phyloP scores from a whole-genome alignment of 345 rosid genomes.

The Populus davidiana region DNA sequence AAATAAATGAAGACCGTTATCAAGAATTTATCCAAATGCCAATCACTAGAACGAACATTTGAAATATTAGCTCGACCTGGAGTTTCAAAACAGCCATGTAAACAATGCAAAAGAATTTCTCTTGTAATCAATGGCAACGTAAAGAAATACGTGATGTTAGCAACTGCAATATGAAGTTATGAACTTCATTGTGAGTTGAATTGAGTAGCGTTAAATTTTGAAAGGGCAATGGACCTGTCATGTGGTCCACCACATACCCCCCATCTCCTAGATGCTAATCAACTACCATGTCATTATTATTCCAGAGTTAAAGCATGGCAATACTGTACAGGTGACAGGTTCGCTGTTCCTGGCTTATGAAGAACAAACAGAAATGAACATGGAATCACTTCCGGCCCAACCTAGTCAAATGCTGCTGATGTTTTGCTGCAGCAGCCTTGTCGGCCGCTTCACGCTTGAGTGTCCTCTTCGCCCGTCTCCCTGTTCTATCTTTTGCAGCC shows the following conservation, averaged over 20 bases:
- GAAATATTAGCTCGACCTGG: neutral
- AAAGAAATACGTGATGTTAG: neutral
- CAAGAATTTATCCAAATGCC: neutral
- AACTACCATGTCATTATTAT: slow-evolving; percentile 16
- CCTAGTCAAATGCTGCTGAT: slow-evolving; percentile 33
- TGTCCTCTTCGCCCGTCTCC: slow-evolving; percentile 87
- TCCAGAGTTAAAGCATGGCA: slow-evolving; percentile 3
- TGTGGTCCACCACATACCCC: neutral
- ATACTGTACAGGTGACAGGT: slow-evolving; percentile 22
- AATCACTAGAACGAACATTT: neutral
- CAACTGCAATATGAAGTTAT: neutral
- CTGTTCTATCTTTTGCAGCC: slow-evolving; percentile 40
- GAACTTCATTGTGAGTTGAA: neutral
- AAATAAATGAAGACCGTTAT: neutral
- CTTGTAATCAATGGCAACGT: neutral
- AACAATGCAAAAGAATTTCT: neutral
- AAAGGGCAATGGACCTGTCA: neutral
- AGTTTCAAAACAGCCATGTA: neutral
- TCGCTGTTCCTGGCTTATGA: slow-evolving; percentile 10
- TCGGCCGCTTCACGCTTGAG: slow-evolving; percentile 92
- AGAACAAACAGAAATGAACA: neutral
- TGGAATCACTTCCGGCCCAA: slow-evolving; percentile 24
- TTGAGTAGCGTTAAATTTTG: neutral
- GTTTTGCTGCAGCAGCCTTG: slow-evolving; percentile 67
- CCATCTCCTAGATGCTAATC: neutral